Base-by-base conservation (phyloP, 805 yeast species). In the Wickerhamia fluorescens region DNA sequence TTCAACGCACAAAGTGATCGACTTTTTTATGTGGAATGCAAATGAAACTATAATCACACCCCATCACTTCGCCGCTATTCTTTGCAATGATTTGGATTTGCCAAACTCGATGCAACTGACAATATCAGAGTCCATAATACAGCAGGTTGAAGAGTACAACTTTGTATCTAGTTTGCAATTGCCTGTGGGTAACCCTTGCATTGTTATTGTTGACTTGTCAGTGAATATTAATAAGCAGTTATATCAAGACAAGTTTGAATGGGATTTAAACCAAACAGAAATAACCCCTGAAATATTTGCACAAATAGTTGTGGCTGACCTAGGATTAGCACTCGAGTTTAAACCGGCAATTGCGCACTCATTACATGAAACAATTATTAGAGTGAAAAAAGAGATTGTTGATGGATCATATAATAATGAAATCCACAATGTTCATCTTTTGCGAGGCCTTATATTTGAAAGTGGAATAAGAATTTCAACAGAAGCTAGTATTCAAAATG, bases 171-270 rank as follows among this genome's bases (percentile, higher is more conserved):
- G 73, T 8, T 69, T 83, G 18, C 75, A 76, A 30, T 65, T 86
- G 16, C 89, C 94, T 5, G 31, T 48, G 2, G 47, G 47, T 11
- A 61, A 57, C 8, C 43, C 43, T 6, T 39, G 33, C 66, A 68
- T 24, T 45, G 94, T 83, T 2, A 70, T 92, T 3, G 70, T 92
- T 20, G 83, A 86, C 39, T 56, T 92, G 21, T 77, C 89, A 10
- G 83, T 92, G 27, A 85, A 81, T 47, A 60, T 92, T 37, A 86
- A 87, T 40, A 83, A 83, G 49, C 78, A 78, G 42, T 68, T 88
- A 23, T 87, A 78, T 45, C 95, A 87, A 42, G 98, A 92, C 55
- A 81, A 82, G 51, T 80, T 92, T 40, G 97, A 92, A 56, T 89
- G 97, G 97, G 94, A 92, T 47, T 62, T 92, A 48, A 20, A 47